These are phyloP conservation scores for Trichoderma erinaceum DNA, from an alignment of 495 filamentous ascomycete species.

Conservation along the genomic window DNA sequence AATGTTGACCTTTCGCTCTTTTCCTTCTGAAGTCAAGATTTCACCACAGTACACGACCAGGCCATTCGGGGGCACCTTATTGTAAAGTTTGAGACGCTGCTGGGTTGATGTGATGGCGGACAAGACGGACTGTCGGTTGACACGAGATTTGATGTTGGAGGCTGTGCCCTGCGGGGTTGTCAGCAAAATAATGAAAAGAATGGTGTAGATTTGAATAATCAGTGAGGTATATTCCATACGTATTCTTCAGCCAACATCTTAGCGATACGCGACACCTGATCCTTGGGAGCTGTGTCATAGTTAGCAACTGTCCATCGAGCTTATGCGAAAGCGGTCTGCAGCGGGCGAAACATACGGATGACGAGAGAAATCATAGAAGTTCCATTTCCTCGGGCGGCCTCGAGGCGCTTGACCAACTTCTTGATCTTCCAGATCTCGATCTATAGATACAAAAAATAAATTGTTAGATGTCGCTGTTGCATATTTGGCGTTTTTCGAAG, in stretches of 20 bases:
- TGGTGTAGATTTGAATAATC: constrained; percentile 2
- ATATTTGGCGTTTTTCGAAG: background rate
- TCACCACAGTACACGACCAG: constrained; percentile 98
- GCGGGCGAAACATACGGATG: constrained; percentile 64
- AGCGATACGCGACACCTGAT: constrained; percentile 90
- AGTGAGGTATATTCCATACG: constrained; percentile 46
- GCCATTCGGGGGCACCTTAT: constrained; percentile 95
- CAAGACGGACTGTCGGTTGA: constrained; percentile 94
- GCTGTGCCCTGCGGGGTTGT: constrained; percentile 68
- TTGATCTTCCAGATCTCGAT: constrained; percentile 85
- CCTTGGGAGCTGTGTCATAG: constrained; percentile 72
- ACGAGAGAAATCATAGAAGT: constrained; percentile 99
- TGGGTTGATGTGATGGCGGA: constrained; percentile 98
- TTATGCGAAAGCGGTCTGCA: background rate
- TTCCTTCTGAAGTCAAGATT: constrained; percentile 98
- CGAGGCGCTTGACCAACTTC: constrained; percentile 94
- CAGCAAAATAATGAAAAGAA: constrained; percentile 8
- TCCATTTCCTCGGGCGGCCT: constrained; percentile 88
- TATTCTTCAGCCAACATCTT: constrained; percentile 99
- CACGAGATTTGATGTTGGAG: constrained; percentile 98
- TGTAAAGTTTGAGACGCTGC: constrained; percentile 97
- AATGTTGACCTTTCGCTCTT: constrained; percentile 98
- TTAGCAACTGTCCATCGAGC: constrained; percentile 16
- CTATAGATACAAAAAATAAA: constrained; percentile 22
- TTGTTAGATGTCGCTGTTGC: constrained; percentile 15